Evolutionary conservation across 2,329 filamentous ascomycete genomes (phyloP), one percentile per base, ranked within the genome.

Genomic region (Cylindrodendrum hubeiense): DNA sequence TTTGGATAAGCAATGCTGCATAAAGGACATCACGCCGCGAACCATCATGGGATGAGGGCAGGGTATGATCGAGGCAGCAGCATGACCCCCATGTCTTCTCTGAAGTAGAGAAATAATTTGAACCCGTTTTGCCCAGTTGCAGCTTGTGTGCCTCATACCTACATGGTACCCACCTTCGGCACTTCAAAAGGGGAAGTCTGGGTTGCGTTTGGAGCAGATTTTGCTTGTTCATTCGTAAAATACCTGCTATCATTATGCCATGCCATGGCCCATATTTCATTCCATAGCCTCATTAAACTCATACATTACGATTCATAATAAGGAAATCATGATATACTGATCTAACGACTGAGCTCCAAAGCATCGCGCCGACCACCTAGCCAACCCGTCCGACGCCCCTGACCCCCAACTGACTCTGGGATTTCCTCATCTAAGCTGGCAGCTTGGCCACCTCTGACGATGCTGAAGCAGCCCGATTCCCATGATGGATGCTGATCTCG

Each of bases 401-500:
- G 15, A 41, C 44, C 47, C 26, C 41, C 17, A 44, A 30, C 17
- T 4, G 5, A 22, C 33, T 15, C 30, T 9, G 24, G 17, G 21
- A 3, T 28, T 17, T 19, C 4, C 46, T 22, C 26, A n/a, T 34
- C 28, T n/a, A 10, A 19, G 26, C 26, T 4, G 57, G 41, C 22
- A 52, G 21, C 13, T 59, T 53, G 33, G 46, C 37, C 19, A 8
- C 24, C 28, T 63, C 53, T 3, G 52, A 53, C 17, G 58, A 57
- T 4, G 21, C 30, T 2, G 58, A 54, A 24, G 50, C 30, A 44
- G 53, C 55, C n/a, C 55, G 55, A 22, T 54, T 60, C 26, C 49
- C 55, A 17, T 24, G 61, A 15, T 55, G 55, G 24, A 64, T 60
- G 5, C 59, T 37, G 43, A 72, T 66, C 47, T 72, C 70, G 4